phyloP scores from a whole-genome alignment of 495 filamentous ascomycete genomes.

The Polyplosphaeria fusca region DNA sequence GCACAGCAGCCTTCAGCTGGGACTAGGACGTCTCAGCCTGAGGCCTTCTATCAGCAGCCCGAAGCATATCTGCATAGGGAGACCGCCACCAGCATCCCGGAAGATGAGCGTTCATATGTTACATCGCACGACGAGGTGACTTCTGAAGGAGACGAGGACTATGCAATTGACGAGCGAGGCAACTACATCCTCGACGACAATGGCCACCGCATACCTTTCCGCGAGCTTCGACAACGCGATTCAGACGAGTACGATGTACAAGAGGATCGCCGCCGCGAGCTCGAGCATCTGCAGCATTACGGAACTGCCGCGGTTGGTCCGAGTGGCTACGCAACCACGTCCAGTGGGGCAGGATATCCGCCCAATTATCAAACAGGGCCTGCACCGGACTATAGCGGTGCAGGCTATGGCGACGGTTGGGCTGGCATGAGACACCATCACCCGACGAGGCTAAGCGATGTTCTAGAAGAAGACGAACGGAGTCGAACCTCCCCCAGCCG shows the following conservation, averaged over 20 bases:
- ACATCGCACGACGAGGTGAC: constrained; percentile 49
- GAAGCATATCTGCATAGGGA: constrained; percentile 42
- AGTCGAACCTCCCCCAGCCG: constrained; percentile 47
- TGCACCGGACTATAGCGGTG: constrained; percentile 53
- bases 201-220: constrained; percentile 46
- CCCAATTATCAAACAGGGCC: constrained; percentile 16
- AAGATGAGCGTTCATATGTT: constrained; percentile 53
- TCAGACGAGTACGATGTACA: constrained; percentile 54
- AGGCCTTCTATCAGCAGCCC: constrained; percentile 49
- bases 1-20: constrained; percentile 11
- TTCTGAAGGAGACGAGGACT: constrained; percentile 56
- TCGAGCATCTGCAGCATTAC: constrained; percentile 49
- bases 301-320: constrained; percentile 31
- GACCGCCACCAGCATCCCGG: constrained; percentile 26
- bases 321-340: constrained; percentile 34
- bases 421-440: constrained; percentile 84
- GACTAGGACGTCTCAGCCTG: constrained; percentile 31
- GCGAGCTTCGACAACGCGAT: constrained; percentile 23
- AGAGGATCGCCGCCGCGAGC: constrained; percentile 48
- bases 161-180: constrained; percentile 47
- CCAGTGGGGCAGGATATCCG: constrained; percentile 15
- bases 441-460: constrained; percentile 90
- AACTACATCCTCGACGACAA: constrained; percentile 50
- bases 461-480: constrained; percentile 80
- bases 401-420: constrained; percentile 72